These are phyloP conservation scores for Babesia bigemina DNA, from an alignment of 169 alveolate genomes.

Conservation along the genomic window DNA sequence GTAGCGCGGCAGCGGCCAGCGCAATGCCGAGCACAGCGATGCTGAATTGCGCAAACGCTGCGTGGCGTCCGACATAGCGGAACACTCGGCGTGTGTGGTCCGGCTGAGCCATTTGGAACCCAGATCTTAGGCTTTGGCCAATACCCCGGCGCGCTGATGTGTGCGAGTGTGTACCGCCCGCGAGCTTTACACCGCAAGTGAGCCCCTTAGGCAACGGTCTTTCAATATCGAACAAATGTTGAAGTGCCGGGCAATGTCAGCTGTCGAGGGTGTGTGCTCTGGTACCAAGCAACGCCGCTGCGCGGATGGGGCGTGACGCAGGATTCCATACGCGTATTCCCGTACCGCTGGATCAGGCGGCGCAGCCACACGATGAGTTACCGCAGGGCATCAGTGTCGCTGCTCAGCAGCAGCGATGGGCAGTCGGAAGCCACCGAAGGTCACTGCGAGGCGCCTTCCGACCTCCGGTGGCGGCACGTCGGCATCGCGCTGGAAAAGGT, in stretches of 20 bases:
- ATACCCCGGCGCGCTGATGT: not conserved
- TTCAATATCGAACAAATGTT: too few species aligned
- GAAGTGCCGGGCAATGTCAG: too few species aligned
- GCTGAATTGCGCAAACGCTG: constrained; percentile 34
- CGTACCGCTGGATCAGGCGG: not conserved
- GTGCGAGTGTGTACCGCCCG: not conserved
- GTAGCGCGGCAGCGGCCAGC: not conserved
- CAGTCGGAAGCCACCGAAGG: constrained; percentile 11
- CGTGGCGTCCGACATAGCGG: constrained; percentile 23
- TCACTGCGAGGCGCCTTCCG: constrained; percentile 10
- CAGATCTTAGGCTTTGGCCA: not conserved
- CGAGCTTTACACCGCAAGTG: not conserved
- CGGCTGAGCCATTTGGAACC: not conserved
- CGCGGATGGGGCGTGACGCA: constrained; percentile 8
- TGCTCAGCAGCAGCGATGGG: not conserved
- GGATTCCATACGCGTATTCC: constrained; percentile 1
- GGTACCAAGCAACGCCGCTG: not conserved
- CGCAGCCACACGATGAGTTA: not conserved
- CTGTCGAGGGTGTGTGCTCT: too few species aligned
- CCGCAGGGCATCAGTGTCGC: not conserved
- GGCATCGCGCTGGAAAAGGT: constrained; percentile 2
- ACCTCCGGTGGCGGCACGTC: not conserved
- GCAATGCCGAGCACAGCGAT: constrained; percentile 22
- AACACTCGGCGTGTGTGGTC: constrained; percentile 17
- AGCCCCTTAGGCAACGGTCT: not conserved